Percentiles rank a stretch among this genome's conserved stretches.
phyloP scores from a whole-genome alignment of 2,329 filamentous ascomycete genomes.

The Epichloe uncinata region DNA sequence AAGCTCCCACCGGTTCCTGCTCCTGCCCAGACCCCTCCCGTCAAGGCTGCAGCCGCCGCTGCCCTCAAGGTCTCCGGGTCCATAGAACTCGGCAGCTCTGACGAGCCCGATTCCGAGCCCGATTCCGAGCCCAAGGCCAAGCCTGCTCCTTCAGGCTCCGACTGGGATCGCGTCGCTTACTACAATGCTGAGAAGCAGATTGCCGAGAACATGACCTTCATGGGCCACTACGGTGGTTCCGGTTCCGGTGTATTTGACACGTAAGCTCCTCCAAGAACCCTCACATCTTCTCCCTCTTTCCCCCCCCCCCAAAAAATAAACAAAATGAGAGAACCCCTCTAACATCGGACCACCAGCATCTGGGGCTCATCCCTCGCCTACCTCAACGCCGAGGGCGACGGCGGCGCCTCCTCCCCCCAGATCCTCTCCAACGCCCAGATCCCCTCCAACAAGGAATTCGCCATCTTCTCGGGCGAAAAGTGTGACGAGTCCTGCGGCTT shows the following conservation, averaged over 20 bases:
- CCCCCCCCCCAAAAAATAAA: not conserved
- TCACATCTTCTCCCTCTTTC: not conserved
- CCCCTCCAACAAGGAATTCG: conserved; percentile 30
- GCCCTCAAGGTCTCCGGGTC: not conserved
- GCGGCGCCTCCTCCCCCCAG: conserved; percentile 24
- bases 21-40: not conserved
- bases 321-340: not conserved
- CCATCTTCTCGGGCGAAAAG: conserved; percentile 30
- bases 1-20: conserved; percentile 4
- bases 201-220: conserved; percentile 32
- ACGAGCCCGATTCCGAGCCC: not conserved
- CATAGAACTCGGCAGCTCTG: not conserved
- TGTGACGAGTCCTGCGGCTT: conserved; percentile 32
- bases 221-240: conserved; percentile 33
- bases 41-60: conserved; percentile 9
- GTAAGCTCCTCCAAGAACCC: conserved; percentile 18
- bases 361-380: conserved; percentile 35
- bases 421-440: conserved; percentile 26
- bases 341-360: conserved; percentile 14
- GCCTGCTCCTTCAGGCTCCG: conserved; percentile 10
- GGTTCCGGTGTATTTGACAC: conserved; percentile 30
- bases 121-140: not conserved
- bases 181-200: conserved; percentile 28
- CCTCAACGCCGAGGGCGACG: conserved; percentile 27
- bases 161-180: conserved; percentile 30